Base-by-base conservation (phyloP, 352 stramenopile genomes). In the Globisporangium perplexum region DNA sequence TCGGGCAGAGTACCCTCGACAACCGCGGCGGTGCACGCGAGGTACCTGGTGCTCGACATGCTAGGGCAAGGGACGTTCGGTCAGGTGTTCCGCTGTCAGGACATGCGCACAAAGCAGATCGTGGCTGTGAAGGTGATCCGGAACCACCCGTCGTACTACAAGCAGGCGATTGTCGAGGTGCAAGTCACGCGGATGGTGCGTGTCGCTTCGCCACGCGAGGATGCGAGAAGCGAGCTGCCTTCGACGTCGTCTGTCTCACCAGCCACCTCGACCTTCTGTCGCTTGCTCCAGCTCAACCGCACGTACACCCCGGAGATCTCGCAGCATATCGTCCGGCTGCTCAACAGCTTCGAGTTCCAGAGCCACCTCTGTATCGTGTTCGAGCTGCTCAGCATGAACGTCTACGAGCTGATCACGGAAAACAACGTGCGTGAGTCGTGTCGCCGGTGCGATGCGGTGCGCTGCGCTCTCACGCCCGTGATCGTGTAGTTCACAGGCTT, bases 121-220 rank as follows among this genome's bases (percentile, higher is more conserved):
- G 91, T 98, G 8, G 92, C 91, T 1, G 95, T 98, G 56, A 98
- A 98, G 68, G 97, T 99, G 54, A 98, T 99, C 59, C 98, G 98
- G 66, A 98, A 86, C 61, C 93, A 93, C 55, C 83, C 89, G 31
- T 98, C 98, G 62, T 77, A 90, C 35, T 72, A 96, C 63, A 96
- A 99, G 58, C 64, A 75, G 38, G 95, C 94, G 8, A 78, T 90
- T 60, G 96, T 91, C 20, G 96, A 99, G 68, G 96, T 98, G 59
- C 75, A 93, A 48, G 77, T 99, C 28, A 75, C 98, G 53, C 68
- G 72, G 28, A 65, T 90, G 66, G 73, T 98, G 26, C 69, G 75
- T 26, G 83, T 53, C 72, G n/a, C n/a, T n/a, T n/a, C 90, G 61
- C 7, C 7, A 44, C 18, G 24, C 11, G n/a, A 44, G 18, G 8